phyloP scores from a whole-genome alignment of 306 rosid genomes.

The Crataegus laevigata region DNA sequence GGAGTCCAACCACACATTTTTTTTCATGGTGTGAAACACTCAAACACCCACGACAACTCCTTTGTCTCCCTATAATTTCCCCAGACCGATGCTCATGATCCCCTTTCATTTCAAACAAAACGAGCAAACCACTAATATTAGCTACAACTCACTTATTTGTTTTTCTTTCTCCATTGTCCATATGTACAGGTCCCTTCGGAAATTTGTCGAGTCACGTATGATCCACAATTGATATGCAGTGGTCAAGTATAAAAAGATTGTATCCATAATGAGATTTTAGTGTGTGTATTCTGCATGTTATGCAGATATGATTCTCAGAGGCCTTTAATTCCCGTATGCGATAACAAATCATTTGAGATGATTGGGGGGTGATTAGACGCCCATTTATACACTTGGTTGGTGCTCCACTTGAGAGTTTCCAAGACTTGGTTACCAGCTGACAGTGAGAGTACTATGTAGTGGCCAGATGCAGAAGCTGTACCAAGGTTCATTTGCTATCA shows the following conservation, averaged over 20 bases:
- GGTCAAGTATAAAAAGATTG: neutral
- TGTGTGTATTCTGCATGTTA: neutral
- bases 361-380: slow-evolving; percentile 25
- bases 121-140: neutral
- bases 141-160: neutral
- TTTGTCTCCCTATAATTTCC: neutral
- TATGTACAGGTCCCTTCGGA: neutral
- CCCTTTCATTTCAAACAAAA: neutral
- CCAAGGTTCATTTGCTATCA: neutral
- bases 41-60: slow-evolving; percentile 3
- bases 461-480: neutral
- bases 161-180: neutral
- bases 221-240: neutral
- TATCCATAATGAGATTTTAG: neutral
- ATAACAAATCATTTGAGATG: slow-evolving; percentile 14
- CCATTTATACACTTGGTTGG: slow-evolving; percentile 13
- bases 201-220: neutral
- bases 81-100: neutral
- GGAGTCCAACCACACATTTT: neutral
- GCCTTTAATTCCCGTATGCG: neutral
- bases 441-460: neutral
- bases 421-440: neutral
- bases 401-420: slow-evolving; percentile 13
- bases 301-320: neutral
- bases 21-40: neutral